Evolutionary conservation across 2,329 filamentous ascomycete species (phyloP).

Genomic region (Xylariaceae sp.): DNA sequence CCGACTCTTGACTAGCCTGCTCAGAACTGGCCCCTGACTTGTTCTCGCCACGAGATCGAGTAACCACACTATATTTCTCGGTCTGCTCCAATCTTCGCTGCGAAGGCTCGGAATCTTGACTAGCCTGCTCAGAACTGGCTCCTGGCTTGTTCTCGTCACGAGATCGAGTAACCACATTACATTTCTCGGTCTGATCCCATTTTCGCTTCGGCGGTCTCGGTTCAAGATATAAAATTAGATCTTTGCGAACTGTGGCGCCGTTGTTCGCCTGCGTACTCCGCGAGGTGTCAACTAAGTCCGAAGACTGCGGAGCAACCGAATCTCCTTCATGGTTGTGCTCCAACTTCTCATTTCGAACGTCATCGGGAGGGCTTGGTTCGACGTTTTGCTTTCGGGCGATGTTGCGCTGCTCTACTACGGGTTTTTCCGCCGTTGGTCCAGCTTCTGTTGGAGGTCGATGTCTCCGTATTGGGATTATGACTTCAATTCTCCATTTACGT

Average conservation of each 20-base stretch:
- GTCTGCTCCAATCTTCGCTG: neutral
- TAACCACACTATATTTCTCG: constrained; percentile 17
- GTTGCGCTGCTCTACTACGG: neutral
- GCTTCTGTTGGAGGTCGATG: neutral
- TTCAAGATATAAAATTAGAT: constrained; percentile 7
- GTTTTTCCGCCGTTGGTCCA: neutral
- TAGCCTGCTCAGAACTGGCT: neutral
- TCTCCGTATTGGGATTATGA: constrained; percentile 15
- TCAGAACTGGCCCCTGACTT: neutral
- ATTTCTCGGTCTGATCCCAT: constrained; percentile 11
- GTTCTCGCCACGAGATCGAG: constrained; percentile 1
- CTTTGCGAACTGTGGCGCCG: neutral
- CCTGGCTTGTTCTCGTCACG: constrained; percentile 2
- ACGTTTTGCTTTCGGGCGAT: neutral
- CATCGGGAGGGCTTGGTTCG: neutral
- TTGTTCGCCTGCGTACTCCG: neutral
- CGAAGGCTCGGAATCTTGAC: neutral
- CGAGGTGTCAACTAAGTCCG: neutral
- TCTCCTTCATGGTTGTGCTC: neutral
- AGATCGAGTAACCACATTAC: constrained; percentile 8
- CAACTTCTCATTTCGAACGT: neutral
- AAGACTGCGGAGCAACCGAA: neutral
- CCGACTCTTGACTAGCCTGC: neutral
- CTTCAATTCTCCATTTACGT: constrained; percentile 17
- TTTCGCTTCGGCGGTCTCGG: constrained; percentile 12